Base-by-base conservation (phyloP, 306 rosid genomes). In the Dalbergia cultrata region DNA sequence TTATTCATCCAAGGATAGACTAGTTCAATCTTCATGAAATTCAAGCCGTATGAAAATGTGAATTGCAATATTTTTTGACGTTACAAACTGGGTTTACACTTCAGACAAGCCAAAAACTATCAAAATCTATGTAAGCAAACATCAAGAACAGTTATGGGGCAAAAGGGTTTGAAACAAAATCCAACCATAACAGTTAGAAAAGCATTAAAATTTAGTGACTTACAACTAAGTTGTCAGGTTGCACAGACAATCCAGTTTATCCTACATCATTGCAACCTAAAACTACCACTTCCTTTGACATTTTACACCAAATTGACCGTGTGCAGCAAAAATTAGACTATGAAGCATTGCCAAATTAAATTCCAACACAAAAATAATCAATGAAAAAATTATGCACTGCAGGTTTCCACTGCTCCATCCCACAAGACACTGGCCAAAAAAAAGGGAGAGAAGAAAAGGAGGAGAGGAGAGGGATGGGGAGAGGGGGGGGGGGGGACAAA, bases 351-450 rank as follows among this genome's bases (percentile, higher is more conserved):
- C 85, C 70, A 65, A 89, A 81, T 63, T 78, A 79, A 84, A 84
- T 86, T 86, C 81, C 88, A 88, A 89, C 86, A 83, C 86, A 90
- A 86, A 90, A 89, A 86, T 87, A 95, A 92, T 91, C 90, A 91
- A 94, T 90, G 85, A 90, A 92, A 87, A 91, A 95, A 91, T 91
- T 86, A 88, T 69, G 92, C 87, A 85, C 86, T 84, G 86, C 90
- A 91, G 81, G 95, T 86, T 88, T 89, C 84, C 87, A 90, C 90
- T 88, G 86, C 90, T 89, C 88, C 88, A 88, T 88, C 92, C 97
- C 92, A 90, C 86, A 90, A 79, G 84, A 91, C 77, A 85, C 83
- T 72, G 73, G 73, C 78, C 60, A 39, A 26, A 54, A 54, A 54
- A 54, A 54, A 18, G 13, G 22, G 17, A 17, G 21, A 44, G 12